phyloP scores from a whole-genome alignment of 2,329 filamentous ascomycete genomes.

The Colletotrichum sojae region DNA sequence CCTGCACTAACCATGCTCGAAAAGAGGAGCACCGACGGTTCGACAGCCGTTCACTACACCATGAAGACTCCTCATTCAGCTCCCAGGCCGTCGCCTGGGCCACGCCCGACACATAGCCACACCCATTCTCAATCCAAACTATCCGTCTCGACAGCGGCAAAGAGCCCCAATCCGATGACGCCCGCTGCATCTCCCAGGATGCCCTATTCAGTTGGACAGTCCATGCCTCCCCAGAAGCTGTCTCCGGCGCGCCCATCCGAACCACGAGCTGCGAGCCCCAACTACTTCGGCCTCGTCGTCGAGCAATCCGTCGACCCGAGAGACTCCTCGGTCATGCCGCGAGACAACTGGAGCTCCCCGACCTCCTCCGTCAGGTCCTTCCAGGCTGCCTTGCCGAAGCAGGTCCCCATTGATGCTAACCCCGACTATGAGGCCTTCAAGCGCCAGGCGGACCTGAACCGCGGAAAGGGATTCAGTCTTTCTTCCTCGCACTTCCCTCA shows the following conservation, averaged over 20 bases:
- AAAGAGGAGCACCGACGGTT: constrained; percentile 52
- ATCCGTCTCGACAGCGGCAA: constrained; percentile 44
- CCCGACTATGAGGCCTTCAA: constrained; percentile 87
- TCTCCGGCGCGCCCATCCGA: constrained; percentile 58
- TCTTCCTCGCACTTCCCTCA: constrained; percentile 62
- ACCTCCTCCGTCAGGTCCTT: constrained; percentile 81
- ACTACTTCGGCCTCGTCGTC: constrained; percentile 86
- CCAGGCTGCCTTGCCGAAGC: constrained; percentile 76
- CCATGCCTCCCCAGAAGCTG: constrained; percentile 63
- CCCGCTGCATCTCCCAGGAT: constrained; percentile 67
- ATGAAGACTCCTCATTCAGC: constrained; percentile 60
- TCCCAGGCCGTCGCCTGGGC: constrained; percentile 51
- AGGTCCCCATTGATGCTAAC: constrained; percentile 81
- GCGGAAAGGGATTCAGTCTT: constrained; percentile 63
- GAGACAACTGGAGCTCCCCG: constrained; percentile 82
- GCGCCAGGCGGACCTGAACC: constrained; percentile 78
- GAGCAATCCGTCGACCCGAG: constrained; percentile 72
- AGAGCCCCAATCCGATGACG: constrained; percentile 61
- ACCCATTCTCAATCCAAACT: constrained; percentile 59
- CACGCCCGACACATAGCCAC: constrained; percentile 52
- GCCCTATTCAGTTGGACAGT: constrained; percentile 69
- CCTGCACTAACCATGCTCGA: constrained; percentile 49
- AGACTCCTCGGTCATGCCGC: constrained; percentile 74
- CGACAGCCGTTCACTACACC: constrained; percentile 54
- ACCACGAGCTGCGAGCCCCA: constrained; percentile 75